phyloP scores from a whole-genome alignment of 331 rosid genomes.

The Rosa hybrid region DNA sequence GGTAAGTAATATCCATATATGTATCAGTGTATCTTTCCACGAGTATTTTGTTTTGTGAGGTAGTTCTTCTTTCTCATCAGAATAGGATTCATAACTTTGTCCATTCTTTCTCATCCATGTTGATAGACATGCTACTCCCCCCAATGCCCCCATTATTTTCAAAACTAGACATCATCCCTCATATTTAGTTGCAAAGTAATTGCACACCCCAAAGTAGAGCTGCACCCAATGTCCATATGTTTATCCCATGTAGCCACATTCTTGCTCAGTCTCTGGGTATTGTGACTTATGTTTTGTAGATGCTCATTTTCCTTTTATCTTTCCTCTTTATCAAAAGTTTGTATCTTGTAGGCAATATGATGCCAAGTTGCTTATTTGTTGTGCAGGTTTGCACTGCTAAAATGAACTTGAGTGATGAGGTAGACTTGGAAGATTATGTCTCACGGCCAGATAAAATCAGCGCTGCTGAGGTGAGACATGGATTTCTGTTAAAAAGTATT shows the following conservation, averaged over 20 bases:
- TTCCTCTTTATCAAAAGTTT: neutral
- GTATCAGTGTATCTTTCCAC: neutral
- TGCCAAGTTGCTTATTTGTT: neutral
- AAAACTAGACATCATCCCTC: neutral
- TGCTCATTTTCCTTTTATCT: neutral
- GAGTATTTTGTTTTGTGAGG: neutral
- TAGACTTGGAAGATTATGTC: slow-evolving; percentile 94
- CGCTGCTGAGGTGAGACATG: slow-evolving; percentile 91
- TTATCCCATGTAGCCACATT: neutral
- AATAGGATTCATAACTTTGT: neutral
- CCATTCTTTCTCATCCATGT: neutral
- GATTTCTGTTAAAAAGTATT: neutral
- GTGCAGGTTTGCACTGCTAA: slow-evolving; percentile 95
- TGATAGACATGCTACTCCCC: neutral
- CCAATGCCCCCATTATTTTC: neutral
- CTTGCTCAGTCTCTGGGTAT: neutral
- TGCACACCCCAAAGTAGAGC: neutral
- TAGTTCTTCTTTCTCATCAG: neutral
- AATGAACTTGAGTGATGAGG: slow-evolving; percentile 96
- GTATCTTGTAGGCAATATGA: neutral
- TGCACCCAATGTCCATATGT: neutral
- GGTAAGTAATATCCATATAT: slow-evolving; percentile 41
- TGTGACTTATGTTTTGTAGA: neutral
- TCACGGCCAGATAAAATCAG: slow-evolving; percentile 99
- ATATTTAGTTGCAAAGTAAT: neutral